Conservation (phyloP, 495 filamentous ascomycete genomes). For the Achaetomiella virescens region DNA sequence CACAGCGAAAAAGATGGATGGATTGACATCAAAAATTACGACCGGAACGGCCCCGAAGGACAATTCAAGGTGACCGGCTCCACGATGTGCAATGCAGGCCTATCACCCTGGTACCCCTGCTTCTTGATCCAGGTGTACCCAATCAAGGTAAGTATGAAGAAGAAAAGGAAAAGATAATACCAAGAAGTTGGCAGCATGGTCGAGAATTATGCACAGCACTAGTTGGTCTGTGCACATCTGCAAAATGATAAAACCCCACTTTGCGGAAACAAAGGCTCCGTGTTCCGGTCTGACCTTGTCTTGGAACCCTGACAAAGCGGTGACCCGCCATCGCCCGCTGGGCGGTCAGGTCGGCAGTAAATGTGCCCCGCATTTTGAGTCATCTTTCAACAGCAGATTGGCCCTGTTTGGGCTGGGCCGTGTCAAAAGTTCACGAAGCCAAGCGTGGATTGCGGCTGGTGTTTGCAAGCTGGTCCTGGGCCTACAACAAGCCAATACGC, state of each 20-base stretch:
- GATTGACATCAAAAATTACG: conserved; percentile 33
- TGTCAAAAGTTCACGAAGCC: conserved; percentile 19
- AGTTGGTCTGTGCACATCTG: conserved; percentile 19
- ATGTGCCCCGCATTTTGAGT: conserved; percentile 30
- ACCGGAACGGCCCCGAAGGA: conserved; percentile 36
- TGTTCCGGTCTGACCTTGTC: too few species aligned
- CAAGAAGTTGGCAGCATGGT: conserved; percentile 3
- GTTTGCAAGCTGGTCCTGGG: conserved; percentile 2
- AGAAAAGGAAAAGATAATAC: conserved; percentile 15
- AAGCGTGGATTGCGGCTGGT: conserved; percentile 8
- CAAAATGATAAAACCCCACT: too few species aligned
- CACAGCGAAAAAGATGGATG: conserved; percentile 24
- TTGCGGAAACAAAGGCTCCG: too few species aligned
- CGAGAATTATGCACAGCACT: neutral
- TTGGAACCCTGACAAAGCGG: too few species aligned
- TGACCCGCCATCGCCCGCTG: too few species aligned
- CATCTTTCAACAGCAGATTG: conserved; percentile 15
- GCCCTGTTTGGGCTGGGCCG: conserved; percentile 12
- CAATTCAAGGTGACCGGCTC: conserved; percentile 28
- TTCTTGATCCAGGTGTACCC: conserved; percentile 18
- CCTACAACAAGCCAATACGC: conserved; percentile 15
- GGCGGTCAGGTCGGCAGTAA: conserved; percentile 23
- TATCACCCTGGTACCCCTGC: conserved; percentile 17
- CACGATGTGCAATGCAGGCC: conserved; percentile 38
- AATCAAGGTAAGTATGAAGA: conserved; percentile 30